A percentile compares a stretch with the other conserved stretches of the same genome.
These are phyloP conservation scores for Microascus cirrosus DNA, from an alignment of 2,329 filamentous ascomycete genomes.

Conservation along the genomic window DNA sequence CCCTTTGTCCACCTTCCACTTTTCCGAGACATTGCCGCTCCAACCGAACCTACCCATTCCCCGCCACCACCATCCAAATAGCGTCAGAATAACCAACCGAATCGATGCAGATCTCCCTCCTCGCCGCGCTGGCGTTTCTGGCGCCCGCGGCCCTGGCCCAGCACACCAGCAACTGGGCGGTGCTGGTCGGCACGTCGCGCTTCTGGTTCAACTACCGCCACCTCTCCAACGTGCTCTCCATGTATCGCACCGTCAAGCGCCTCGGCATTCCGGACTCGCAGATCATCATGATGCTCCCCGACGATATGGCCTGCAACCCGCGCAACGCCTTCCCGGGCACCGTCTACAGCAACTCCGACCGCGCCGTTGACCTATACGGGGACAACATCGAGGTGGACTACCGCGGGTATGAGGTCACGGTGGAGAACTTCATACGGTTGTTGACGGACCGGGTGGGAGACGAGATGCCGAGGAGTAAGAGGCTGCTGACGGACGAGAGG, in stretches of 20 bases:
- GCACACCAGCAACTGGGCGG: slow-evolving; percentile 98
- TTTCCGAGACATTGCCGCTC: too few species aligned
- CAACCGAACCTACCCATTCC: neutral
- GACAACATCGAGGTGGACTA: slow-evolving; percentile 99
- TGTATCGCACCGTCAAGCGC: slow-evolving; percentile 96
- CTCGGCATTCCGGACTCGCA: slow-evolving; percentile 96
- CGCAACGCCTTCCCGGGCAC: slow-evolving; percentile 96
- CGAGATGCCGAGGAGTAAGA: slow-evolving; percentile 90
- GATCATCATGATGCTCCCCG: slow-evolving; percentile 99
- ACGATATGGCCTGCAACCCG: slow-evolving; percentile 99
- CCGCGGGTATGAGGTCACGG: slow-evolving; percentile 93
- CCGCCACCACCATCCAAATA: too few species aligned
- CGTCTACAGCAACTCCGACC: slow-evolving; percentile 96
- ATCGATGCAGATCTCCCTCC: slow-evolving; percentile 29
- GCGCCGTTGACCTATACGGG: slow-evolving; percentile 89
- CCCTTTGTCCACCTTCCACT: too few species aligned
- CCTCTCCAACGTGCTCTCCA: slow-evolving; percentile 90
- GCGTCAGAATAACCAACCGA: neutral
- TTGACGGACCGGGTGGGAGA: slow-evolving; percentile 90
- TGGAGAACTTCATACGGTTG: slow-evolving; percentile 95
- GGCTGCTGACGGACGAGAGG: slow-evolving; percentile 84
- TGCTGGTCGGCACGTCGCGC: slow-evolving; percentile 93
- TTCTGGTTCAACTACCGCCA: slow-evolving; percentile 99
- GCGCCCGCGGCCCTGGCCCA: slow-evolving; percentile 43
- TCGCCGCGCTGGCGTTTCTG: slow-evolving; percentile 34